A percentile compares a stretch with the other conserved stretches of the same genome.
Conservation (phyloP, 2,329 filamentous ascomycete species). For the Hymenotorrendiella dingleyae region DNA sequence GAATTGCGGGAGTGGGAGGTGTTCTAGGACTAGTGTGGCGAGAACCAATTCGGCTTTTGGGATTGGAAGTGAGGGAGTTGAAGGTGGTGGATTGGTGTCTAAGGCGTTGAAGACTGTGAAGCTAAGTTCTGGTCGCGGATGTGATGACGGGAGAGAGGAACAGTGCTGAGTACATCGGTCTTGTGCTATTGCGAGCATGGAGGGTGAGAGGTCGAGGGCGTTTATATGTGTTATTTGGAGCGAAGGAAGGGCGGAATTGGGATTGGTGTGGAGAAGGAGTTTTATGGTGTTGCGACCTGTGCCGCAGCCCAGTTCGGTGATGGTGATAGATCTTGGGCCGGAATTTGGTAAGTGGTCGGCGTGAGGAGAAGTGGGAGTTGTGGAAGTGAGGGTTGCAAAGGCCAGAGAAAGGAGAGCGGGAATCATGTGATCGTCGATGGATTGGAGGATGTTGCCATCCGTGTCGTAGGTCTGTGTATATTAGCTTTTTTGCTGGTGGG, state of each 20-base stretch:
- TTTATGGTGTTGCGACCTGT: conserved; percentile 58
- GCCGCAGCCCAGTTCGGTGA: conserved; percentile 54
- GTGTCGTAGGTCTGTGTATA: conserved; percentile 49
- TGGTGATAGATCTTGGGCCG: conserved; percentile 8
- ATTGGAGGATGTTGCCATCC: conserved; percentile 61
- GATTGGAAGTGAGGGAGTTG: conserved; percentile 6
- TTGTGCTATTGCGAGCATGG: conserved; percentile 51
- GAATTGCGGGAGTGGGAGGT: conserved; percentile 46
- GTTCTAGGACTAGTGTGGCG: conserved; percentile 59
- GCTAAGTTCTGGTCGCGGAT: background rate
- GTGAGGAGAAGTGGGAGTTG: conserved; percentile 11
- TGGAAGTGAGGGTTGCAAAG: conserved; percentile 28
- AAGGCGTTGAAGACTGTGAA: conserved; percentile 25
- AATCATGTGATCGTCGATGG: conserved; percentile 54
- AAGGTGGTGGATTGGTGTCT: conserved; percentile 21
- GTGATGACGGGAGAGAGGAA: background rate
- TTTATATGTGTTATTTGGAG: conserved; percentile 25
- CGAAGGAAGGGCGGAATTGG: conserved; percentile 16
- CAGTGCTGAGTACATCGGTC: conserved; percentile 9
- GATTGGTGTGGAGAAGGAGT: no score
- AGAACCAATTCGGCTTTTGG: conserved; percentile 39
- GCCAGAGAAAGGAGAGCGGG: conserved; percentile 43
- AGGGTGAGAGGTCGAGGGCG: conserved; percentile 46
- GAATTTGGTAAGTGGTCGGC: no score
- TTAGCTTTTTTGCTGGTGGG: background rate